Evolutionary conservation across 495 filamentous ascomycete species (phyloP).

Genomic region (Clohesyomyces aquaticus): DNA sequence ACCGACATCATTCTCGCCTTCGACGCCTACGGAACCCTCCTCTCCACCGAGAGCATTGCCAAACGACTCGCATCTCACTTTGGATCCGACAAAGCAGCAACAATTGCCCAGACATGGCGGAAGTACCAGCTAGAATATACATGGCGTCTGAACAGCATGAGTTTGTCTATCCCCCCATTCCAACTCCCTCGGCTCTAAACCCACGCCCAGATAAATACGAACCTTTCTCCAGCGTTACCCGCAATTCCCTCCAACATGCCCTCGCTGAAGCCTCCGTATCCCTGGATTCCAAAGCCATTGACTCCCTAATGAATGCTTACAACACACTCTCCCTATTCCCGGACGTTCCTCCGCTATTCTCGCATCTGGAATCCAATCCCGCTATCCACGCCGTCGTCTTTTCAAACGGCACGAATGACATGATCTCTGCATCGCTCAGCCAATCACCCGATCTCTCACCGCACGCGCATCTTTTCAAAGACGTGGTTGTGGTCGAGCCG

Average conservation of each 20-base stretch:
- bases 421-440: conserved; percentile 65
- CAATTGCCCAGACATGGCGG: conserved; percentile 62
- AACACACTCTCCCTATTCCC: conserved; percentile 69
- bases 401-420: conserved; percentile 70
- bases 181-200: background rate
- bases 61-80: conserved; percentile 55
- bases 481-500: conserved; percentile 66
- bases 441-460: conserved; percentile 60
- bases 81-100: conserved; percentile 57
- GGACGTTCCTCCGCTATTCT: conserved; percentile 62
- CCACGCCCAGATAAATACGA: conserved; percentile 52
- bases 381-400: conserved; percentile 63
- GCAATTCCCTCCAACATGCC: conserved; percentile 65
- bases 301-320: conserved; percentile 66
- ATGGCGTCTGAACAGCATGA: conserved; percentile 81
- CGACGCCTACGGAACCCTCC: conserved; percentile 74
- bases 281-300: conserved; percentile 51
- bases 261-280: conserved; percentile 57
- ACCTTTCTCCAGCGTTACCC: conserved; percentile 68
- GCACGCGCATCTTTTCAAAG: conserved; percentile 55
- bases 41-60: conserved; percentile 70
- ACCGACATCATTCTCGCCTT: conserved; percentile 64
- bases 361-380: conserved; percentile 48
- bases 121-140: conserved; percentile 79
- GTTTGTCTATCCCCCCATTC: conserved; percentile 46